Evolutionary conservation across 176 grass and related monocot species (phyloP).

Genomic region (Zea luxurians): DNA sequence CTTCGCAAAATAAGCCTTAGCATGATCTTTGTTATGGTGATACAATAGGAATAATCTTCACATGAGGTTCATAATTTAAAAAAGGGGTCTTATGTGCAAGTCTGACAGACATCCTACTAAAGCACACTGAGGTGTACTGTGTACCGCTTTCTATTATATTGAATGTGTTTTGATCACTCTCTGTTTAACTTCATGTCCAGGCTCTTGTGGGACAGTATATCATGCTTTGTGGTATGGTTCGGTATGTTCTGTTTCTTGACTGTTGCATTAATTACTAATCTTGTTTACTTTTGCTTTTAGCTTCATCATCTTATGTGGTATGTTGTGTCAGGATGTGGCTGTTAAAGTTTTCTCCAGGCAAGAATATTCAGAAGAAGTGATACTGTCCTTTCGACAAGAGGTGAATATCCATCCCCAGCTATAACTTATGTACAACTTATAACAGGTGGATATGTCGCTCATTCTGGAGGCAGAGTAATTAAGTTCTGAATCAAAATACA

Average conservation of each 20-base stretch:
- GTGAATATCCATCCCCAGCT: conserved; percentile 44
- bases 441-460: not conserved
- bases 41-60: conserved; percentile 9
- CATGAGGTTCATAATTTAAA: conserved; percentile 2
- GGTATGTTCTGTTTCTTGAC: conserved; percentile 58
- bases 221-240: conserved; percentile 99
- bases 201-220: conserved; percentile 97
- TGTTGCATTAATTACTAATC: conserved; percentile 19
- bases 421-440: not conserved
- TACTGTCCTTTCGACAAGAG: conserved; percentile 92
- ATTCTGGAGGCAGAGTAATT: not conserved
- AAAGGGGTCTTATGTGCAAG: conserved; percentile 5
- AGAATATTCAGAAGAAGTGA: conserved; percentile 94
- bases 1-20: conserved; percentile 13
- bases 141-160: conserved; percentile 2
- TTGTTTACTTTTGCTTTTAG: conserved; percentile 19
- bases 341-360: conserved; percentile 99
- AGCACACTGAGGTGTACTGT: not conserved
- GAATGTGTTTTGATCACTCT: conserved; percentile 24
- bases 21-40: conserved; percentile 20
- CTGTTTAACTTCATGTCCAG: conserved; percentile 51
- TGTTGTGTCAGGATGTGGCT: conserved; percentile 82
- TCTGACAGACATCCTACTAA: conserved; percentile 14
- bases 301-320: conserved; percentile 35
- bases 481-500: not conserved